Evolutionary conservation across 1,139 yeast species (phyloP).

Genomic region (Geotrichum phurueaensis): DNA sequence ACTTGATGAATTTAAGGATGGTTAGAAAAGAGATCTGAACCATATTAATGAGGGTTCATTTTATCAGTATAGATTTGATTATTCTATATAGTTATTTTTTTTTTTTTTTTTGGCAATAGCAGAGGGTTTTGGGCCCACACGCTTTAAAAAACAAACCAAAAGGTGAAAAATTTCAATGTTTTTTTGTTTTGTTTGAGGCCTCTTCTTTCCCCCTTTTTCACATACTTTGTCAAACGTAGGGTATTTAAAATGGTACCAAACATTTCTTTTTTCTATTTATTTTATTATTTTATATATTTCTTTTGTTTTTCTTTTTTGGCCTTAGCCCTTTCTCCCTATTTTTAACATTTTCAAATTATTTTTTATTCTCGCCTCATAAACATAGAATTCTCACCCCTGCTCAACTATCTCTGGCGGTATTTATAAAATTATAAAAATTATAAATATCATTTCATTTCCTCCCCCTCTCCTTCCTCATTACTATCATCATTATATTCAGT

Average conservation of each 20-base stretch:
- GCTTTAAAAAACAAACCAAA: not conserved
- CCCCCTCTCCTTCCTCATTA: not conserved
- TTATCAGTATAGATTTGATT: too few species aligned
- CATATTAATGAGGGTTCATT: too few species aligned
- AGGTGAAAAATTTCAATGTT: not conserved
- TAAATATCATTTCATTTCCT: conserved; percentile 1
- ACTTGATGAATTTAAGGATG: too few species aligned
- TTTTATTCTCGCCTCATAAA: not conserved
- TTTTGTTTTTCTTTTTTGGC: not conserved
- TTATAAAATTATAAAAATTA: not conserved
- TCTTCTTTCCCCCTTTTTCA: too few species aligned
- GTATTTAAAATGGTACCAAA: not conserved
- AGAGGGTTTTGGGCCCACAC: not conserved
- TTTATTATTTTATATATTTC: too few species aligned
- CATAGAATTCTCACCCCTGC: not conserved
- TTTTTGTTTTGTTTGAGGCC: too few species aligned
- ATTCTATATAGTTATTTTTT: too few species aligned
- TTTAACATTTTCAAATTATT: not conserved
- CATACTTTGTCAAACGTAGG: too few species aligned
- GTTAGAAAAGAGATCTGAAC: too few species aligned
- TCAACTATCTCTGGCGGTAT: not conserved
- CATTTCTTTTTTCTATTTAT: not conserved
- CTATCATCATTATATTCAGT: not conserved
- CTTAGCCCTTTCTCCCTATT: not conserved
- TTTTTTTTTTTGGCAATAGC: too few species aligned